A percentile compares a stretch with the other conserved stretches of the same genome.
Evolutionary conservation across 306 rosid genomes (phyloP).

Genomic region (Quercus glauca): DNA sequence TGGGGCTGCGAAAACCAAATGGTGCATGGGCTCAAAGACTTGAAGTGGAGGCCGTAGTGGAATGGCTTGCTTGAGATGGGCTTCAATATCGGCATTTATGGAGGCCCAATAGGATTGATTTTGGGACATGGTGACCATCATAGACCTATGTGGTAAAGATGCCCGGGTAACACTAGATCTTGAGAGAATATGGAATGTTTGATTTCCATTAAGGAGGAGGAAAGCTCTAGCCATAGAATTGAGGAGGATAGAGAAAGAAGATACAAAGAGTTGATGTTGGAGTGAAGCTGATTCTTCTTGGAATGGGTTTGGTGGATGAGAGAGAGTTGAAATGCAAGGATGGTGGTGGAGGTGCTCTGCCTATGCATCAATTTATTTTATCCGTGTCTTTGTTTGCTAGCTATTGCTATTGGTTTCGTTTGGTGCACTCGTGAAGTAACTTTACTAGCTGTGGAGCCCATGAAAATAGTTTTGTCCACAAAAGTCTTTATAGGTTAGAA

Average conservation of each 20-base stretch:
- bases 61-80: constrained; percentile 48
- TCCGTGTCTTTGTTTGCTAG: no score
- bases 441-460: no score
- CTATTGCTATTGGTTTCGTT: no score
- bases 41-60: constrained; percentile 47
- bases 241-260: neutral
- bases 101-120: constrained; percentile 36
- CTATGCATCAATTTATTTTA: no score
- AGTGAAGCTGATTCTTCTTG: no score
- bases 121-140: constrained; percentile 12
- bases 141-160: constrained; percentile 5
- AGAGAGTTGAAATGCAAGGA: no score
- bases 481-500: no score
- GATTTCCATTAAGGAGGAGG: constrained; percentile 1
- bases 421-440: no score
- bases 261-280: neutral
- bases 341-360: no score
- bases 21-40: constrained; percentile 66
- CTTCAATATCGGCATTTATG: constrained; percentile 48
- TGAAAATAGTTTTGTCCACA: no score
- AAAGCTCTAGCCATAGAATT: constrained; percentile 29
- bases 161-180: constrained; percentile 17
- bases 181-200: constrained; percentile 6
- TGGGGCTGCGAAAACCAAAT: constrained; percentile 39
- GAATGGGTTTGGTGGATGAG: no score